A percentile compares a stretch with the other conserved stretches of the same genome.
These are phyloP conservation scores for Aspergillus ochraceus DNA, from an alignment of 2,329 filamentous ascomycete genomes.

Conservation along the genomic window DNA sequence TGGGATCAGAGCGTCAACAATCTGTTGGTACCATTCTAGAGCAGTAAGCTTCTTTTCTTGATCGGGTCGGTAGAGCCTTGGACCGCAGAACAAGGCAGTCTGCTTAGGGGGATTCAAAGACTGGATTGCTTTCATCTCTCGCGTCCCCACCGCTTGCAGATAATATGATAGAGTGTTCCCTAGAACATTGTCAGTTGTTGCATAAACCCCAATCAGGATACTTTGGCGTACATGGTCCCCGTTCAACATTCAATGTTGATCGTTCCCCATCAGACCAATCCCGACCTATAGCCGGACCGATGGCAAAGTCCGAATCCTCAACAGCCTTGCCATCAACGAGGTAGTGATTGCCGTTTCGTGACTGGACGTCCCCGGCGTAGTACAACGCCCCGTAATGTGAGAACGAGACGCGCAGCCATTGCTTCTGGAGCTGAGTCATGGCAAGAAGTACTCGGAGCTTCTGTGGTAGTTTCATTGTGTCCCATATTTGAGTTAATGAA, in stretches of 20 bases:
- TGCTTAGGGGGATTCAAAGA: constrained; percentile 24
- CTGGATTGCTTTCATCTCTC: constrained; percentile 25
- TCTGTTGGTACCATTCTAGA: constrained; percentile 24
- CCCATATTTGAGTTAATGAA: constrained; percentile 27
- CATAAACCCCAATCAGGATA: constrained; percentile 6
- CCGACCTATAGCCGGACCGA: constrained; percentile 27
- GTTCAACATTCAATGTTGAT: constrained; percentile 24
- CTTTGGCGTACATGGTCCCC: constrained; percentile 27
- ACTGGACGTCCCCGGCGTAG: constrained; percentile 23
- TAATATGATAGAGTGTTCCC: constrained; percentile 26
- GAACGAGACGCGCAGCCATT: constrained; percentile 30
- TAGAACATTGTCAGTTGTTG: constrained; percentile 19
- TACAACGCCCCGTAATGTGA: constrained; percentile 31
- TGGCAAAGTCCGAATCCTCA: constrained; percentile 22
- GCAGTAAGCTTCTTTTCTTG: constrained; percentile 25
- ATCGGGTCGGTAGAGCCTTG: constrained; percentile 27
- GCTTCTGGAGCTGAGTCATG: constrained; percentile 26
- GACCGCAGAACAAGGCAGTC: constrained; percentile 30
- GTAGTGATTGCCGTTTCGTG: constrained; percentile 19
- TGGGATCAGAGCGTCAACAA: constrained; percentile 25
- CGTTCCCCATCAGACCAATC: constrained; percentile 29
- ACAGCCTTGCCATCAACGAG: constrained; percentile 22
- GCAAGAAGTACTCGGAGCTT: constrained; percentile 28
- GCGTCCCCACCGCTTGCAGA: constrained; percentile 25
- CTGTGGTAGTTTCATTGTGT: constrained; percentile 21